Evolutionary conservation across 371 early-diverging fungal genomes (phyloP), one percentile per base, ranked within the genome.

Genomic region (Batrachochytrium dendrobatidis): DNA sequence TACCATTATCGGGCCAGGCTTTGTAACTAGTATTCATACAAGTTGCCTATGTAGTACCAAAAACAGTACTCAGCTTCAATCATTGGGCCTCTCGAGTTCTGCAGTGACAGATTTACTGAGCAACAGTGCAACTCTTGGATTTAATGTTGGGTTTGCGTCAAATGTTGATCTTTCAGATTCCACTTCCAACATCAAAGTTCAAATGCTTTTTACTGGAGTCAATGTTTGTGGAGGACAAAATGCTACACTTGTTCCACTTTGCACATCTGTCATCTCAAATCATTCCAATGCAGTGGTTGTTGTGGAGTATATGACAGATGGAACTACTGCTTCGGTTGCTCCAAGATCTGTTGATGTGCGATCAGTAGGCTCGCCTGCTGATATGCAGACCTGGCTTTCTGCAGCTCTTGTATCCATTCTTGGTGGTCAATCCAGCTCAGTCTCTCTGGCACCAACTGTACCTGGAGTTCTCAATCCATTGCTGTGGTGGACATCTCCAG

Each of bases 261-360:
- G 68, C 53, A 39, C 10, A 0, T 63, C 68, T 12, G 55, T 0
- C 24, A 31, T 67, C 7, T 28, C 15, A 4, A 30, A 67, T 20
- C 34, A 46, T 24, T 5, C 44, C 12, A 26, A 52, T 24, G 50
- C 59, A 1, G 20, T 55, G 7, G 59, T 61, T 5, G 1, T 51
- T 17, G 22, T 43, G 15, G 25, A 54, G n/a, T 64, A 61, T 32
- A 49, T 64, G 31, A 68, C 69, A 15, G 69, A 68, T 54, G 69
- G 69, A 7, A 68, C 65, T 8, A 61, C 69, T 0, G 69, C 69
- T 1, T 62, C 62, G 12, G 65, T 68, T 58, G 64, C 69, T 10
- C 50, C 46, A 5, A 26, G 26, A 12, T 24, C 6, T 26, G 46
- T 45, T 12, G 12, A 3, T 3, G 12, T 45, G 20, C 46, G 46